These are phyloP conservation scores for Hypomontagnella monticulosa DNA, from an alignment of 495 filamentous ascomycete genomes.

Conservation along the genomic window DNA sequence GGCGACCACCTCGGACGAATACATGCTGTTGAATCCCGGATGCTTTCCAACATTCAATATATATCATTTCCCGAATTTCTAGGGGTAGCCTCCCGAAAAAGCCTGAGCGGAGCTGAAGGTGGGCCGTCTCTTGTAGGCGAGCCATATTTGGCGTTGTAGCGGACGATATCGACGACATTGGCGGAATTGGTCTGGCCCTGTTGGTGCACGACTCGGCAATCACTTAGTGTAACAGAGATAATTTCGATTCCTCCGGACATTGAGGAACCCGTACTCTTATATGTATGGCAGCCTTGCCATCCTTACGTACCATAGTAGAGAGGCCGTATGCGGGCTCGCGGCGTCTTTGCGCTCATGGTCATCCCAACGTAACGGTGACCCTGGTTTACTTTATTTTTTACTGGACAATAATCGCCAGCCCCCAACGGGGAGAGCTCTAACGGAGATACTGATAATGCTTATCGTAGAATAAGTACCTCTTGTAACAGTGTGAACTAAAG, in stretches of 20 bases:
- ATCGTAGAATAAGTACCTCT: not conserved
- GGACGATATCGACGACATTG: not conserved
- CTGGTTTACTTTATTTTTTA: not conserved
- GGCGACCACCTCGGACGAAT: not conserved
- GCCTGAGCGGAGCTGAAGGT: conserved; percentile 5
- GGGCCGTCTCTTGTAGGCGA: conserved; percentile 6
- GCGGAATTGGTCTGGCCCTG: not conserved
- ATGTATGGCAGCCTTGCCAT: conserved; percentile 13
- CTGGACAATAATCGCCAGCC: conserved; percentile 22
- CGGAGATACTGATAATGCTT: not conserved
- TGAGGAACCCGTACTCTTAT: conserved; percentile 2
- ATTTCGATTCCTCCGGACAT: not conserved
- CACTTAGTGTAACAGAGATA: not conserved
- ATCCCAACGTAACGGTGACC: conserved; percentile 1
- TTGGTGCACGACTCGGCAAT: conserved; percentile 1
- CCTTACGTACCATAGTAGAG: not conserved
- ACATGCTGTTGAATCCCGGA: conserved; percentile 18
- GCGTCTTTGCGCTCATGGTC: conserved; percentile 8
- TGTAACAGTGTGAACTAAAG: conserved; percentile 1
- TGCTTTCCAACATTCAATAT: conserved; percentile 6
- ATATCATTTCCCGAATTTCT: conserved; percentile 17
- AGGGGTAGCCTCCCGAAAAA: conserved; percentile 14
- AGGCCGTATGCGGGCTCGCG: not conserved
- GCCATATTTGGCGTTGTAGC: not conserved
- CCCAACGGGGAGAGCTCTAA: not conserved